Evolutionary conservation across 441 rosid genomes (phyloP).

Genomic region (Erodium trifolium): DNA sequence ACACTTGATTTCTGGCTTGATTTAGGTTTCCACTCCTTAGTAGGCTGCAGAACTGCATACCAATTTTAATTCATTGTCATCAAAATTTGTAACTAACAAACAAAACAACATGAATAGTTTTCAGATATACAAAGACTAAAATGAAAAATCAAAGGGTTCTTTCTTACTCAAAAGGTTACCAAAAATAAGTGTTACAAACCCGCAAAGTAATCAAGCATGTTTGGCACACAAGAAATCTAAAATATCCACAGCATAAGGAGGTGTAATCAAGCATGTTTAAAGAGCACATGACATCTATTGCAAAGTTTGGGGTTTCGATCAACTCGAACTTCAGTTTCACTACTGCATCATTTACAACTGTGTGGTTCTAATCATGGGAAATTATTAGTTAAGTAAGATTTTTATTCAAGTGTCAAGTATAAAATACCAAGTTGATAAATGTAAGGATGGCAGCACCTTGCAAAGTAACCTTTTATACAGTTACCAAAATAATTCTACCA

Average conservation of each 20-base stretch:
- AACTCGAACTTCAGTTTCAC: neutral
- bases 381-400: neutral
- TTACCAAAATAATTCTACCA: neutral
- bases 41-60: conserved; percentile 53
- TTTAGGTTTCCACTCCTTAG: conserved; percentile 90
- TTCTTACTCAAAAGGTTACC: neutral
- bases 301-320: neutral
- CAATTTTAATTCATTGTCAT: conserved; percentile 12
- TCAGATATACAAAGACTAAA: neutral
- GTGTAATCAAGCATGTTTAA: neutral
- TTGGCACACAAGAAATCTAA: neutral
- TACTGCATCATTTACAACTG: neutral
- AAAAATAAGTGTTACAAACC: neutral
- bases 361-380: neutral
- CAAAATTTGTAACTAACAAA: conserved; percentile 8
- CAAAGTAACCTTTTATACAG: neutral
- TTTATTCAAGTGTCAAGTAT: neutral
- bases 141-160: neutral
- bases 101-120: neutral
- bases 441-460: neutral
- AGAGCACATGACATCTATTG: neutral
- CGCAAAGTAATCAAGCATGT: too few species aligned
- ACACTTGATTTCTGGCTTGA: conserved; percentile 47
- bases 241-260: neutral
- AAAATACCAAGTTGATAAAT: neutral